These are phyloP conservation scores for Rostrohypoxylon terebratum DNA, from an alignment of 495 filamentous ascomycete genomes.

Conservation along the genomic window DNA sequence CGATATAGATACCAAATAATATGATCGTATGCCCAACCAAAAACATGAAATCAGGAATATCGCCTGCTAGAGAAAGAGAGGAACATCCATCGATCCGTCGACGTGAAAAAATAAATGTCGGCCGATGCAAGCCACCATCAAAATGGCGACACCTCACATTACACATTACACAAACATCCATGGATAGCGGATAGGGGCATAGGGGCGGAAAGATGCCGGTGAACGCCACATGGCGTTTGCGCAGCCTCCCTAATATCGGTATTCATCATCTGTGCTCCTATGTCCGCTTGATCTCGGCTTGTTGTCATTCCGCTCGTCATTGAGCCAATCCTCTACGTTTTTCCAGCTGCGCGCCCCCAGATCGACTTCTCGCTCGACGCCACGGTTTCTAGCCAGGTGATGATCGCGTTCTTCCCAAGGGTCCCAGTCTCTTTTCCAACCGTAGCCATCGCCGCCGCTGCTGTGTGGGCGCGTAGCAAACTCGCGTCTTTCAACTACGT, in stretches of 20 bases:
- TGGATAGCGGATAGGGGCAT: neutral
- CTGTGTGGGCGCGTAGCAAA: slow-evolving; percentile 35
- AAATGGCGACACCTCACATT: neutral
- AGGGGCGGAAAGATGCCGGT: neutral
- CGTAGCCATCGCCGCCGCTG: slow-evolving; percentile 11
- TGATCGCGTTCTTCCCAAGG: slow-evolving; percentile 18
- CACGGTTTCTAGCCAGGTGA: slow-evolving; percentile 25
- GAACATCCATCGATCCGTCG: neutral
- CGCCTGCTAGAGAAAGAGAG: neutral
- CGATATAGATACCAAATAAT: neutral
- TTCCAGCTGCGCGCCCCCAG: slow-evolving; percentile 46
- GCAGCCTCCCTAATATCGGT: slow-evolving; percentile 37
- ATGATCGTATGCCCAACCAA: neutral
- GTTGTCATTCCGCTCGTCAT: slow-evolving; percentile 38
- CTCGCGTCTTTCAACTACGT: slow-evolving; percentile 43
- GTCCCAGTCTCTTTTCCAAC: slow-evolving; percentile 40
- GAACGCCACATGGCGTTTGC: neutral
- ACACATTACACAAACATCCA: neutral
- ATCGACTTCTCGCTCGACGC: slow-evolving; percentile 46
- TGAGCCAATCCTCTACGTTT: slow-evolving; percentile 50
- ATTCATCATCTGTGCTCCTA: slow-evolving; percentile 35
- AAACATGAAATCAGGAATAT: neutral
- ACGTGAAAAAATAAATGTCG: neutral
- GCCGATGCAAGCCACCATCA: neutral
- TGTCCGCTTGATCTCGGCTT: slow-evolving; percentile 33